Evolutionary conservation across 2,329 filamentous ascomycete genomes (phyloP).

Genomic region (Apiospora saccharicola): DNA sequence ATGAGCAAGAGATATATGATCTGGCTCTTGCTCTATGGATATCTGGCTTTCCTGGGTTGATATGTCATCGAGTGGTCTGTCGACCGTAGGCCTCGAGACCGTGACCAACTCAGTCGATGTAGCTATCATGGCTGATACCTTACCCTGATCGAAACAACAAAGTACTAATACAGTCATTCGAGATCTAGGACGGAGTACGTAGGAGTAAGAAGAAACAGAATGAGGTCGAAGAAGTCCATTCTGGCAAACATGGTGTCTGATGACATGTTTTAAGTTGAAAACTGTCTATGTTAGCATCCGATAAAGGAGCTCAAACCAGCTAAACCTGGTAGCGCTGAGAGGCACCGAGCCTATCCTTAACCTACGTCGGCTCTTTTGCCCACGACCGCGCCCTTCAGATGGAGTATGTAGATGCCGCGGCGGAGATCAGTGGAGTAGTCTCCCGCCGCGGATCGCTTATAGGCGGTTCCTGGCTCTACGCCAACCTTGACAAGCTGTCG

Average conservation of each 20-base stretch:
- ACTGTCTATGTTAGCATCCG: background rate
- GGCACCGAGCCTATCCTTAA: background rate
- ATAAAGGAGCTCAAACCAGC: constrained; percentile 5
- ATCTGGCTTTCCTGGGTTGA: background rate
- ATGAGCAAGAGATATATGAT: constrained; percentile 2
- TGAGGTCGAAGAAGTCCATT: background rate
- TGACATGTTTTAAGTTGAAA: background rate
- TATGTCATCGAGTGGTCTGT: background rate
- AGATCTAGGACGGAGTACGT: background rate
- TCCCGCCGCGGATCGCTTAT: background rate
- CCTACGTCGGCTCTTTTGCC: background rate
- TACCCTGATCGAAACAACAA: background rate
- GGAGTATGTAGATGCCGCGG: constrained; percentile 4
- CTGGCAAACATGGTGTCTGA: background rate
- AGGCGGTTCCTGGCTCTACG: background rate
- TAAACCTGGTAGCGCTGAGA: background rate
- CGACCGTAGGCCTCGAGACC: background rate
- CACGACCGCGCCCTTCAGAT: constrained; percentile 11
- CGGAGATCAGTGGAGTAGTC: constrained; percentile 10
- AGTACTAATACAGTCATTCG: background rate
- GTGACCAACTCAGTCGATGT: constrained; percentile 14
- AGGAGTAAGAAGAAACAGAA: background rate
- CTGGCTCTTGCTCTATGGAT: constrained; percentile 5
- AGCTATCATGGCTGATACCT: background rate
- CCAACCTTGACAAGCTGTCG: background rate